Evolutionary conservation across 1,139 yeast species (phyloP), one percentile per base, ranked within the genome.

Genomic region (Geotrichum klebahnii): DNA sequence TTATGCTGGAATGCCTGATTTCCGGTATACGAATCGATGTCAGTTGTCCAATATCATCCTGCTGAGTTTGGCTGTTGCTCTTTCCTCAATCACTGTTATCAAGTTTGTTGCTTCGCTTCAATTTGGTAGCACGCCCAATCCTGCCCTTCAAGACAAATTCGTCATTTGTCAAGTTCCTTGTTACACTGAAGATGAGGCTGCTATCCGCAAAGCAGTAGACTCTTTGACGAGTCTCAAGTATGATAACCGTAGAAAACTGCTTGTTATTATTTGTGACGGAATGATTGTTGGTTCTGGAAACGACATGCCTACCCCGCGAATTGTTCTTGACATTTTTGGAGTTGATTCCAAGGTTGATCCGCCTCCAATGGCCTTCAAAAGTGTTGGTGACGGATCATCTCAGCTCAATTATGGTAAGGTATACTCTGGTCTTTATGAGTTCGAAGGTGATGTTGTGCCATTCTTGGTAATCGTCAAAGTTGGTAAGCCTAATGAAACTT

Each of bases 261-360:
- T 71, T 41, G 59, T 70, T 17, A 64, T 71, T 17, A 60, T 71
- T 29, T 71, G 75, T 52, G 75, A 71, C 52, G 75, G 75, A 60
- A 69, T 70, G 69, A 69, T 71, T 61, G 67, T 68, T 20, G 75
- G 75, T 55, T 67, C 72, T 19, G 75, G 74, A 32, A 71, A 71
- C 54, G 75, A 71, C 41, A 59, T 65, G 34, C 70, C 75, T 2
- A 71, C 75, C 1, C 75, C 75, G 9, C 59, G 70, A 41, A 70
- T 71, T 44, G 75, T 71, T 22, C 59, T 71, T 20, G 74, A 71
- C 47, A 70, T 71, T 57, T 60, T 71, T 17, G 75, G 73, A 2
- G 63, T 62, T 36, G 69, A 72, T 4, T 64, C 65, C 12, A 68
- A 70, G 40, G 63, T 63, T 6, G 71, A 70, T 40, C 72, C 74